These are phyloP conservation scores for Colletotrichum australisinense DNA, from an alignment of 2,329 filamentous ascomycete species.

Conservation along the genomic window DNA sequence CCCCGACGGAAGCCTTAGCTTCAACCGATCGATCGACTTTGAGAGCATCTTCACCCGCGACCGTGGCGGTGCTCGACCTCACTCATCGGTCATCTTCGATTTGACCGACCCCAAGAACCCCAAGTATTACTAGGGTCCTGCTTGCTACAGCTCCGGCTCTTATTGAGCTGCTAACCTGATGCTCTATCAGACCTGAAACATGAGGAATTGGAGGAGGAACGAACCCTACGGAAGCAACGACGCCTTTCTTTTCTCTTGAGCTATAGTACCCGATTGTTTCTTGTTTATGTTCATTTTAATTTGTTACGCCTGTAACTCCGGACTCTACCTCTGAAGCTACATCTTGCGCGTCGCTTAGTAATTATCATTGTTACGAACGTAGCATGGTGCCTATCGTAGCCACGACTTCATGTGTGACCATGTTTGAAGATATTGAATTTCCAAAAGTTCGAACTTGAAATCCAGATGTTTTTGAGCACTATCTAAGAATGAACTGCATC, in stretches of 20 bases:
- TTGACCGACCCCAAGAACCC: constrained; percentile 65
- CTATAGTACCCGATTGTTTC: neutral
- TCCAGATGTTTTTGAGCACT: neutral
- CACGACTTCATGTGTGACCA: neutral
- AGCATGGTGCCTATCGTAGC: neutral
- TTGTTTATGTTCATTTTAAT: neutral
- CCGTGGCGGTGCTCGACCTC: constrained; percentile 67
- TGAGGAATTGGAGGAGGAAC: neutral
- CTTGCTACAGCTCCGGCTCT: neutral
- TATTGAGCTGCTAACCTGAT: neutral
- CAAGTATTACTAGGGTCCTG: constrained; percentile 54
- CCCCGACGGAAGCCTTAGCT: constrained; percentile 64
- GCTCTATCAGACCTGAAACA: neutral
- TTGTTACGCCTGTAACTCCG: neutral
- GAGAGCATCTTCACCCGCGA: constrained; percentile 59
- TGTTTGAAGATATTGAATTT: neutral
- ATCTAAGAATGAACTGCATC: neutral
- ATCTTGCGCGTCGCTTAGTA: neutral
- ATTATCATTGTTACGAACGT: neutral
- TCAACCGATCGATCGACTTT: constrained; percentile 72
- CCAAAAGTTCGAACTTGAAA: neutral
- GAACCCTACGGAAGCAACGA: neutral
- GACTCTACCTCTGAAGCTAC: neutral
- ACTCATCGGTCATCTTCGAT: constrained; percentile 68
- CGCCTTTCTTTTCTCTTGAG: neutral